Evolutionary conservation across 768 basidiomycete genomes (phyloP).

Genomic region (Pisolithus marmoratus): DNA sequence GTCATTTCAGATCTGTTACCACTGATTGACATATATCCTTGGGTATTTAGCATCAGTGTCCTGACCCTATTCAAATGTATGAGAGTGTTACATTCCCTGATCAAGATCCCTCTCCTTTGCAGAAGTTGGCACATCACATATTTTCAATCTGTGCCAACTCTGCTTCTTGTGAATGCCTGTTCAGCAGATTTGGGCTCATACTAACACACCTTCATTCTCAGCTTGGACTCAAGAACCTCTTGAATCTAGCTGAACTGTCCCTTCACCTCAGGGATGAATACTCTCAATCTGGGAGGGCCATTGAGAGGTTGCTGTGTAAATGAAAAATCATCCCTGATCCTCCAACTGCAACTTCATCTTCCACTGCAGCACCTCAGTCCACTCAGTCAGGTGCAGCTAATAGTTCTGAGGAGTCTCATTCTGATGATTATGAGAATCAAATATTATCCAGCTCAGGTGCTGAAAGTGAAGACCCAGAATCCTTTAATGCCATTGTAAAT

Average conservation of each 20-base stretch:
- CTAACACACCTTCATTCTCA: not conserved
- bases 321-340: not conserved
- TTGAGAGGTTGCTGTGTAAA: not conserved
- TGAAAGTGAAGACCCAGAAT: not conserved
- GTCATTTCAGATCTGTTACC: not conserved
- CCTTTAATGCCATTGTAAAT: not conserved
- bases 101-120: not conserved
- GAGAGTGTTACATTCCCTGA: no score
- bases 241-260: not conserved
- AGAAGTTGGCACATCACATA: not conserved
- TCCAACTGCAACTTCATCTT: not conserved
- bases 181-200: not conserved
- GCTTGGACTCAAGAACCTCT: not conserved
- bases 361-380: not conserved
- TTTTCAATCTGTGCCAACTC: not conserved
- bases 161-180: not conserved
- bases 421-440: not conserved
- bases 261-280: not conserved
- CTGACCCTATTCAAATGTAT: not conserved
- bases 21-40: not conserved
- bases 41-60: not conserved
- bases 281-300: no score
- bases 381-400: not conserved
- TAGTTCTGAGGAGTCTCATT: not conserved
- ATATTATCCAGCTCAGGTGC: not conserved